A percentile compares a stretch with the other conserved stretches of the same genome.
Conservation (phyloP, 2,329 filamentous ascomycete species). For the Fusarium pseudograminearum region DNA sequence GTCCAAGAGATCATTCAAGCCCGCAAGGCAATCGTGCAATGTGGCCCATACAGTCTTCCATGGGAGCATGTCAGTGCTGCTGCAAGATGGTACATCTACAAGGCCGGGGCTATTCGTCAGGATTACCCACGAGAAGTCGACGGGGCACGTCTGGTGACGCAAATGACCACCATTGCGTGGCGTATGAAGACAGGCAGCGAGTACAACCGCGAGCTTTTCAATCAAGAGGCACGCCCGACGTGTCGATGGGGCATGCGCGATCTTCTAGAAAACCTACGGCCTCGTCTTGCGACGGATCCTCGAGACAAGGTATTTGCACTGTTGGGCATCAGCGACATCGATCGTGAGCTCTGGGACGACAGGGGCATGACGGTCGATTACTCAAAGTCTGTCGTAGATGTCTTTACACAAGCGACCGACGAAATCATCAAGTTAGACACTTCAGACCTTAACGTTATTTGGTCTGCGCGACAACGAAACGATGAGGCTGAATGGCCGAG, state of each 20-base stretch:
- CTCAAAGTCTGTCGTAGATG: conserved; percentile 22
- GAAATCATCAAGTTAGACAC: conserved; percentile 23
- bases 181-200: conserved; percentile 18
- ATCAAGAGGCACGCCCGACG: conserved; percentile 13
- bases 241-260: conserved; percentile 29
- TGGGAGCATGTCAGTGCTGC: conserved; percentile 35
- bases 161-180: conserved; percentile 34
- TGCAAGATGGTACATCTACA: conserved; percentile 34
- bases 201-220: conserved; percentile 4
- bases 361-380: conserved; percentile 24
- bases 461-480: conserved; percentile 30
- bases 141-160: conserved; percentile 16
- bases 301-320: conserved; percentile 39
- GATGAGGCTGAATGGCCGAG: conserved; percentile 28
- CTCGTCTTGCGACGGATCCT: conserved; percentile 31
- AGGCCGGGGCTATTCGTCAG: conserved; percentile 9
- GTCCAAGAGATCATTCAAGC: conserved; percentile 42
- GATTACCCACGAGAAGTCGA: conserved; percentile 9
- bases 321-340: conserved; percentile 30
- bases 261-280: conserved; percentile 28
- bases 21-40: conserved; percentile 33
- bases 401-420: conserved; percentile 26
- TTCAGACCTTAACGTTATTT: conserved; percentile 24
- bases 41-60: conserved; percentile 15
- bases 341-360: neutral